Evolutionary conservation across 2,329 filamentous ascomycete species (phyloP).

Genomic region (Curvularia verruculosa): DNA sequence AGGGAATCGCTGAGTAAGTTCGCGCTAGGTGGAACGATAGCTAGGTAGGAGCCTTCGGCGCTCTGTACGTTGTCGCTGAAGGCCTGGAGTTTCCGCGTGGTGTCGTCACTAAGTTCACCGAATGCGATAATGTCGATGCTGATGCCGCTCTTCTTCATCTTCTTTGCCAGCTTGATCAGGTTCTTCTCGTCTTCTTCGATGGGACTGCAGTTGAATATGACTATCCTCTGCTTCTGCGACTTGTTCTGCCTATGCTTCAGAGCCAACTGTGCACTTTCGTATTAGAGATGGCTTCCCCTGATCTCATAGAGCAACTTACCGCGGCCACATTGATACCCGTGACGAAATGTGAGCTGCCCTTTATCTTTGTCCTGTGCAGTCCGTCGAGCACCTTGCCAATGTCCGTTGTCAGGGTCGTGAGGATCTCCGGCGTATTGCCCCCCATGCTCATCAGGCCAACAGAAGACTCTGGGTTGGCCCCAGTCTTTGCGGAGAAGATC

Average conservation of each 20-base stretch:
- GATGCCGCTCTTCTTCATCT: conserved; percentile 98
- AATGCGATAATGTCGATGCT: conserved; percentile 95
- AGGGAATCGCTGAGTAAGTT: conserved; percentile 93
- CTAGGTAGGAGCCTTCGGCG: conserved; percentile 85
- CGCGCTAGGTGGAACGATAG: conserved; percentile 86
- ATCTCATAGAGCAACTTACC: conserved; percentile 67
- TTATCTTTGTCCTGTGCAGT: conserved; percentile 83
- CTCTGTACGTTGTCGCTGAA: conserved; percentile 95
- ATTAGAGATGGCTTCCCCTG: conserved; percentile 70
- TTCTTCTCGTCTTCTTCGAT: conserved; percentile 89
- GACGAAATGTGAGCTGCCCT: conserved; percentile 83
- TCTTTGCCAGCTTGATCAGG: conserved; percentile 87
- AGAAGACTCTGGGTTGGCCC: conserved; percentile 93
- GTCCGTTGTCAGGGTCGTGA: conserved; percentile 94
- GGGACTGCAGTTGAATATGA: conserved; percentile 94
- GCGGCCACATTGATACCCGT: conserved; percentile 94
- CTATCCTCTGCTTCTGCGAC: conserved; percentile 92
- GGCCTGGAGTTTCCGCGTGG: conserved; percentile 84
- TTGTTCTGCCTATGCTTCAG: conserved; percentile 99
- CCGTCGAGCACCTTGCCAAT: conserved; percentile 92
- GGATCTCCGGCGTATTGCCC: conserved; percentile 93
- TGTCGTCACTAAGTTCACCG: conserved; percentile 89
- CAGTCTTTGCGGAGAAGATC: conserved; percentile 93
- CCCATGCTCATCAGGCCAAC: conserved; percentile 99
- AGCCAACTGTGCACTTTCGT: conserved; percentile 68